Percentiles rank a stretch among this genome's conserved stretches.
phyloP scores from a whole-genome alignment of 352 stramenopile genomes.

The Saprolegnia parasitica region DNA sequence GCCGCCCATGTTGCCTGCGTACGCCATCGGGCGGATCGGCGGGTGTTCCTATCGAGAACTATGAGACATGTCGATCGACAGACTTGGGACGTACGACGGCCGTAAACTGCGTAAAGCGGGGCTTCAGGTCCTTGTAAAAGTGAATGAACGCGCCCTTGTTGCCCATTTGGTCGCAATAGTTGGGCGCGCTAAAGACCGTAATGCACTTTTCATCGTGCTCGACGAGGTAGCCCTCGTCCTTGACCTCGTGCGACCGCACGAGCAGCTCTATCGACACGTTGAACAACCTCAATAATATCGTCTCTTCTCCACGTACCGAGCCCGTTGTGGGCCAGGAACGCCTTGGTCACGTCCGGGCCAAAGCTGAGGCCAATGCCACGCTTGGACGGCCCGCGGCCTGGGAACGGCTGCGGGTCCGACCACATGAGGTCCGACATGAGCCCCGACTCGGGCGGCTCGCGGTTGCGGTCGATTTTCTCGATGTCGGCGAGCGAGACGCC shows the following conservation, averaged over 20 bases:
- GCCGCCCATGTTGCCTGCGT: slow-evolving; percentile 86
- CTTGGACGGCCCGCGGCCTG: slow-evolving; percentile 92
- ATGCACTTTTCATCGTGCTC: slow-evolving; percentile 99
- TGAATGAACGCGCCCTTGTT: slow-evolving; percentile 99
- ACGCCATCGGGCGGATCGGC: slow-evolving; percentile 85
- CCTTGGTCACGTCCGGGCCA: slow-evolving; percentile 95
- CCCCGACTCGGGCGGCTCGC: slow-evolving; percentile 91
- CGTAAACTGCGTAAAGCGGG: slow-evolving; percentile 94
- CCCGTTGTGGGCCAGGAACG: slow-evolving; percentile 95
- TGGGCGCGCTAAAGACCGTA: slow-evolving; percentile 98
- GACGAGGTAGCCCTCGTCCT: slow-evolving; percentile 98
- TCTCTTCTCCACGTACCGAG: slow-evolving; percentile 68
- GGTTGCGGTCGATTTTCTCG: slow-evolving; percentile 93
- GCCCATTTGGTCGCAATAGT: slow-evolving; percentile 99
- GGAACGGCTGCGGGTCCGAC: slow-evolving; percentile 97
- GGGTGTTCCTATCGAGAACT: slow-evolving; percentile 65
- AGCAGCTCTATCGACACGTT: slow-evolving; percentile 76
- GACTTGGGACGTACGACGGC: slow-evolving; percentile 65
- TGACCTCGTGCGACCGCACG: slow-evolving; percentile 98
- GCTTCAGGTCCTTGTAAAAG: slow-evolving; percentile 94
- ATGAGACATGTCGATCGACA: background rate
- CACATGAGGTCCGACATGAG: slow-evolving; percentile 91
- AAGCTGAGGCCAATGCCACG: slow-evolving; percentile 97
- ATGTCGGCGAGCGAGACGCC: slow-evolving; percentile 93
- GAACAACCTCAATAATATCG: slow-evolving; percentile 23